Evolutionary conservation across 768 basidiomycete species (phyloP).

Genomic region (Rubroboletus pulcherrimus): DNA sequence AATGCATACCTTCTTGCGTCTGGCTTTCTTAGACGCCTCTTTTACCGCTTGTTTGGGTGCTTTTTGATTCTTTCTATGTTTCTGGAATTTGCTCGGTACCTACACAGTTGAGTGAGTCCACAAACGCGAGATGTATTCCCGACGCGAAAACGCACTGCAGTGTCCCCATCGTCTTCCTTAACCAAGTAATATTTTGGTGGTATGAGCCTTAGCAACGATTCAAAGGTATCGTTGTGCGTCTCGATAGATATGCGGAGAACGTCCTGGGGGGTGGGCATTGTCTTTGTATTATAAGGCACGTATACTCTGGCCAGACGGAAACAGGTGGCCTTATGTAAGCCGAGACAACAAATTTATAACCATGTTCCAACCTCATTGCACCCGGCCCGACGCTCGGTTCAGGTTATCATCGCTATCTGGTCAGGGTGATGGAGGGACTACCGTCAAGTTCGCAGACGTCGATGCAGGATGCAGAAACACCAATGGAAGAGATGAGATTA

Average conservation of each 20-base stretch:
- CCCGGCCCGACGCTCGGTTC: no score
- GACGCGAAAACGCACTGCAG: constrained; percentile 9
- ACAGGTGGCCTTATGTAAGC: neutral
- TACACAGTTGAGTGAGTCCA: neutral
- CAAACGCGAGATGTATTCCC: neutral
- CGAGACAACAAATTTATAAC: no score
- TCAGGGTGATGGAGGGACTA: no score
- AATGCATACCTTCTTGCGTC: constrained; percentile 68
- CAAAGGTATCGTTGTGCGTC: constrained; percentile 83
- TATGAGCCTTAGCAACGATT: constrained; percentile 76
- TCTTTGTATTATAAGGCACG: neutral
- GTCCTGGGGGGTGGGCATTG: constrained; percentile 48
- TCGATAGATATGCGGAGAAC: constrained; percentile 64
- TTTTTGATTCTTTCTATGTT: constrained; percentile 84
- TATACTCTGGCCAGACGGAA: neutral
- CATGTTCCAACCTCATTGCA: no score
- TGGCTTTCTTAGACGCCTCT: constrained; percentile 85
- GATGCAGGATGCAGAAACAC: no score
- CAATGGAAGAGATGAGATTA: neutral
- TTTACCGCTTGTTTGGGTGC: constrained; percentile 83
- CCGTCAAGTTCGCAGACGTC: no score
- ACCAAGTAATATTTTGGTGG: constrained; percentile 84
- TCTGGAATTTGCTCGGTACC: constrained; percentile 68
- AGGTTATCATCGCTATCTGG: no score
- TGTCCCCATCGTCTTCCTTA: constrained; percentile 10